Evolutionary conservation across 345 rosid genomes (phyloP).

Genomic region (Passiflora organensis): DNA sequence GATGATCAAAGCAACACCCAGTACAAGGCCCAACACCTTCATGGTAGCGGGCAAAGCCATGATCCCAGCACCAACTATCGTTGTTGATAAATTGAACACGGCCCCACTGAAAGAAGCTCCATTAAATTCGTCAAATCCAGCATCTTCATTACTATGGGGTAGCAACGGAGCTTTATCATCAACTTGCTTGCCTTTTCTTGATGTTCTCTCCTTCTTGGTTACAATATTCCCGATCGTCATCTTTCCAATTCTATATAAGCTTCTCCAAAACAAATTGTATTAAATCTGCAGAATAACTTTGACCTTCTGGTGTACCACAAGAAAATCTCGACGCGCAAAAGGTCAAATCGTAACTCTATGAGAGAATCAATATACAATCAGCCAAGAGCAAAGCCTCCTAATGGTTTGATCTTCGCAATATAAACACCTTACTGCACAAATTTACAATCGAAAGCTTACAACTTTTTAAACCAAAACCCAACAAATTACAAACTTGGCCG

Average conservation of each 20-base stretch:
- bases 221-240: slow-evolving; percentile 46
- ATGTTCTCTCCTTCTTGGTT: slow-evolving; percentile 45
- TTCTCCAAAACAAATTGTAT: slow-evolving; percentile 4
- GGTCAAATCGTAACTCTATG: no score
- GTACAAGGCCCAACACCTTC: slow-evolving; percentile 74
- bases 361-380: no score
- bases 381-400: no score
- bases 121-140: slow-evolving; percentile 53
- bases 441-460: no score
- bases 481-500: no score
- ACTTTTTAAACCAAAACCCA: no score
- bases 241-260: slow-evolving; percentile 14
- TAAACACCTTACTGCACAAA: no score
- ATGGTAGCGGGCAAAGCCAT: slow-evolving; percentile 96
- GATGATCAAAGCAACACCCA: slow-evolving; percentile 61
- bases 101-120: slow-evolving; percentile 92
- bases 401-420: no score
- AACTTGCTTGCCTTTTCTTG: slow-evolving; percentile 31
- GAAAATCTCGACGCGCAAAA: background rate
- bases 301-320: background rate
- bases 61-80: slow-evolving; percentile 90
- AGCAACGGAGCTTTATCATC: slow-evolving; percentile 55
- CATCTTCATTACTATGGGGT: slow-evolving; percentile 39
- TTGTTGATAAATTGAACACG: slow-evolving; percentile 81
- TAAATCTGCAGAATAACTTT: slow-evolving; percentile 6